Percentiles rank a stretch among this genome's conserved stretches.
Evolutionary conservation across 176 grass and related monocot species (phyloP).

Genomic region (Bonia amplexicaulis): DNA sequence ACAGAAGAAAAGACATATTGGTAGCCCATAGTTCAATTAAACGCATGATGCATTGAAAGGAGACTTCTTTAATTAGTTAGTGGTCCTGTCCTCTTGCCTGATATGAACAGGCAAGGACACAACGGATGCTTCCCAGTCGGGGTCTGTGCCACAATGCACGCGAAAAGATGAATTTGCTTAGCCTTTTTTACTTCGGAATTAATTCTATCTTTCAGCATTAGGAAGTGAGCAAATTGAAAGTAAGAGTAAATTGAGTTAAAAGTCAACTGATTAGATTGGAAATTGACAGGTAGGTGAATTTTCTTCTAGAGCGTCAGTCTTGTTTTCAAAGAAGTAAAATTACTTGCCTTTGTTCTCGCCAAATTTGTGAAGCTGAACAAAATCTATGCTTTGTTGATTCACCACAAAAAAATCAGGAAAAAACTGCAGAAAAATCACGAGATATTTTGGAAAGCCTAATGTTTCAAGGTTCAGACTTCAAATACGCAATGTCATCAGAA

Average conservation of each 20-base stretch:
- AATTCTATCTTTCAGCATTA: neutral
- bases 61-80: conserved; percentile 24
- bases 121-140: neutral
- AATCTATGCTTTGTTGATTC: neutral
- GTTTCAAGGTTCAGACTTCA: neutral
- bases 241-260: neutral
- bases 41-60: neutral
- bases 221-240: neutral
- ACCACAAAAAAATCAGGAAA: neutral
- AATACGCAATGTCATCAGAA: neutral
- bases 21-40: neutral
- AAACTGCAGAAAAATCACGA: neutral
- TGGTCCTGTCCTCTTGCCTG: neutral
- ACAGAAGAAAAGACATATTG: neutral
- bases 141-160: neutral
- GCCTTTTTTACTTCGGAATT: neutral
- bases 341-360: neutral
- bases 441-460: neutral
- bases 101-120: neutral
- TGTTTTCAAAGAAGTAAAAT: neutral
- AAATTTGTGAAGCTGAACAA: neutral
- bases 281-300: neutral
- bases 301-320: neutral
- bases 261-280: neutral
- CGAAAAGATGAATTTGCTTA: neutral